phyloP scores from a whole-genome alignment of 192 early-diverging fungal species.

The Geranomyces michiganensis region DNA sequence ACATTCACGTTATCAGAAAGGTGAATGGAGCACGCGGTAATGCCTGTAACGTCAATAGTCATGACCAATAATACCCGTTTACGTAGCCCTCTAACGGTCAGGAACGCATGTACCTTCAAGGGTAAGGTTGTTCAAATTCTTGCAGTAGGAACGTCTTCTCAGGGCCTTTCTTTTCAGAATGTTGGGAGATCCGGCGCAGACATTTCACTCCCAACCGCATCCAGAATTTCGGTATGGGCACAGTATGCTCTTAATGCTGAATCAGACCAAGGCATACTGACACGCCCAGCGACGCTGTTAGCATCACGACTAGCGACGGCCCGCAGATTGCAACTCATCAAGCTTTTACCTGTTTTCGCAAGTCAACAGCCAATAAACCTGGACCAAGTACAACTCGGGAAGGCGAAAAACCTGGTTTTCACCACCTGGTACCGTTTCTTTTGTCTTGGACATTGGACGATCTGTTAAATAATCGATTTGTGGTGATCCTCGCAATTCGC shows the following conservation, averaged over 20 bases:
- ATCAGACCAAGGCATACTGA: too few species aligned
- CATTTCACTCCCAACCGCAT: not conserved
- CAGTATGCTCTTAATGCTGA: not conserved
- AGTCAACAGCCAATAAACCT: conserved; percentile 9
- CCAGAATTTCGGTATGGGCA: conserved; percentile 5
- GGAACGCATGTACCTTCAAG: not conserved
- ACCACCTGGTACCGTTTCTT: conserved; percentile 28
- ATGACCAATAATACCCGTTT: not conserved
- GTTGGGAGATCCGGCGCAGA: conserved; percentile 1
- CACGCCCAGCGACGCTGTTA: not conserved
- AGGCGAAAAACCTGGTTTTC: not conserved
- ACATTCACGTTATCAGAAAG: conserved; percentile 16
- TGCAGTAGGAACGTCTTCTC: not conserved
- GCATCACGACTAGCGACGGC: not conserved
- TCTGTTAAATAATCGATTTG: conserved; percentile 35
- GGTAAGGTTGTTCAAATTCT: not conserved
- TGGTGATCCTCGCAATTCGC: conserved; percentile 39
- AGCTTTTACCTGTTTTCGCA: conserved; percentile 1
- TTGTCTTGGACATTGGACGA: conserved; percentile 48
- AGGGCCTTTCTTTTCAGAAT: not conserved
- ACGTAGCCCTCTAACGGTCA: not conserved
- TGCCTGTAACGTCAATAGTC: not conserved
- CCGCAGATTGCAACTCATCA: not conserved
- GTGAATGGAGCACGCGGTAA: not conserved
- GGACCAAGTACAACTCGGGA: not conserved